Evolutionary conservation across 192 early-diverging fungal genomes (phyloP).

Genomic region (Entophlyctis luteolus): DNA sequence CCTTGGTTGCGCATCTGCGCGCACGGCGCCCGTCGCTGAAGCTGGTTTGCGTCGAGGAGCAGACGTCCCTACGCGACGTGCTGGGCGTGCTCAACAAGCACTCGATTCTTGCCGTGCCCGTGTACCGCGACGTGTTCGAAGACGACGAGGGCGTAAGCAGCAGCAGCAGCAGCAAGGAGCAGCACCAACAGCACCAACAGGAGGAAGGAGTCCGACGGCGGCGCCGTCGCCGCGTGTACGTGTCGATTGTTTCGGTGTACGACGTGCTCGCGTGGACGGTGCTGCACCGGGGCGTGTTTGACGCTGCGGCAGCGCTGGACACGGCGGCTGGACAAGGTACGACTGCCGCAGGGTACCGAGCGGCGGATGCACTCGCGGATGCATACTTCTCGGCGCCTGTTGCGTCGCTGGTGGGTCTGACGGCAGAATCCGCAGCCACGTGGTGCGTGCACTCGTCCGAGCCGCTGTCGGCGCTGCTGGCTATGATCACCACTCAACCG

Average conservation of each 20-base stretch:
- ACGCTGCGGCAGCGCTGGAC: constrained; percentile 7
- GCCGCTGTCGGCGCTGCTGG: constrained; percentile 36
- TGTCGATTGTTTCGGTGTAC: constrained; percentile 50
- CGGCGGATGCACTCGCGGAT: constrained; percentile 24
- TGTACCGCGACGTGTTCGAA: constrained; percentile 7
- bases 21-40: not conserved
- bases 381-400: constrained; percentile 44
- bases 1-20: constrained; percentile 29
- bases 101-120: constrained; percentile 42
- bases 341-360: not conserved
- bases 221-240: no score
- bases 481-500: constrained; percentile 30
- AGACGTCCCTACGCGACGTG: constrained; percentile 31
- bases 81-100: constrained; percentile 31
- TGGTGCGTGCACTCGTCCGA: constrained; percentile 41
- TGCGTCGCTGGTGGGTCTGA: constrained; percentile 29
- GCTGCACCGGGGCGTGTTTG: constrained; percentile 49
- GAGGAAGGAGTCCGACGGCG: no score
- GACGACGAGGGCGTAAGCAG: not conserved
- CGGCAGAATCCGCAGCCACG: constrained; percentile 30
- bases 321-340: not conserved
- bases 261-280: constrained; percentile 48
- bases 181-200: no score
- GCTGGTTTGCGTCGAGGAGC: constrained; percentile 35
- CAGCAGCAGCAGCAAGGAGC: no score